phyloP scores from a whole-genome alignment of 1,284 basidiomycete species.

The Anthracocystis setariae region DNA sequence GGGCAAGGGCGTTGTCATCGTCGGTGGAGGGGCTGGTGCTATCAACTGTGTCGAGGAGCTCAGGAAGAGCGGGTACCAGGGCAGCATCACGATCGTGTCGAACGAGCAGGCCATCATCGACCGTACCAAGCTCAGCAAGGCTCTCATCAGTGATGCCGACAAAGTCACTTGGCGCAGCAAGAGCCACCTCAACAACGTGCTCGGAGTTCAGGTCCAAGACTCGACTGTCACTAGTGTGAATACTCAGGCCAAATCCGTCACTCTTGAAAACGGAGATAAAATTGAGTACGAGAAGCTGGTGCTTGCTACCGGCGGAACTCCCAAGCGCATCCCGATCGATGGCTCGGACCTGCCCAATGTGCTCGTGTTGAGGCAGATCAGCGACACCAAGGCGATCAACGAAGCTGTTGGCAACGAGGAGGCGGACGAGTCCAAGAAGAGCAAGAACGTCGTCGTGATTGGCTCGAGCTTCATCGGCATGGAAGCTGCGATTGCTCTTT shows the following conservation, averaged over 20 bases:
- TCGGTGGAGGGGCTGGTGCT: constrained; percentile 84
- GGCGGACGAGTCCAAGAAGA: constrained; percentile 56
- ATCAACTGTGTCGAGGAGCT: constrained; percentile 84
- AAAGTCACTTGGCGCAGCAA: constrained; percentile 81
- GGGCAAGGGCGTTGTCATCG: constrained; percentile 79
- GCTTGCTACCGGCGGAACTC: constrained; percentile 69
- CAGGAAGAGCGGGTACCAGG: constrained; percentile 83
- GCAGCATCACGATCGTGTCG: constrained; percentile 80
- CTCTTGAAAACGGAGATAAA: constrained; percentile 67
- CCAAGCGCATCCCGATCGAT: constrained; percentile 78
- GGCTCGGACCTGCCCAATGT: constrained; percentile 82
- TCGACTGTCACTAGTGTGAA: constrained; percentile 66
- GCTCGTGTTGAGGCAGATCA: constrained; percentile 78
- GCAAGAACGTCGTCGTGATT: constrained; percentile 81
- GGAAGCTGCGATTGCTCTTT: constrained; percentile 83
- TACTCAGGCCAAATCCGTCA: constrained; percentile 47
- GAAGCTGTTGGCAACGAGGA: constrained; percentile 71
- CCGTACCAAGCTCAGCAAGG: constrained; percentile 89
- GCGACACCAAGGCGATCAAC: constrained; percentile 81
- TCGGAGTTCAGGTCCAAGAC: constrained; percentile 79
- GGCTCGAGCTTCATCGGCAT: constrained; percentile 93
- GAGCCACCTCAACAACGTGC: constrained; percentile 81
- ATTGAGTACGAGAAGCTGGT: constrained; percentile 68
- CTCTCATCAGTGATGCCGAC: constrained; percentile 78
- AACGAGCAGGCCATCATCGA: constrained; percentile 87